Evolutionary conservation across 805 yeast species (phyloP), one percentile per base, ranked within the genome.

Genomic region (Kregervanrija fluxuum): DNA sequence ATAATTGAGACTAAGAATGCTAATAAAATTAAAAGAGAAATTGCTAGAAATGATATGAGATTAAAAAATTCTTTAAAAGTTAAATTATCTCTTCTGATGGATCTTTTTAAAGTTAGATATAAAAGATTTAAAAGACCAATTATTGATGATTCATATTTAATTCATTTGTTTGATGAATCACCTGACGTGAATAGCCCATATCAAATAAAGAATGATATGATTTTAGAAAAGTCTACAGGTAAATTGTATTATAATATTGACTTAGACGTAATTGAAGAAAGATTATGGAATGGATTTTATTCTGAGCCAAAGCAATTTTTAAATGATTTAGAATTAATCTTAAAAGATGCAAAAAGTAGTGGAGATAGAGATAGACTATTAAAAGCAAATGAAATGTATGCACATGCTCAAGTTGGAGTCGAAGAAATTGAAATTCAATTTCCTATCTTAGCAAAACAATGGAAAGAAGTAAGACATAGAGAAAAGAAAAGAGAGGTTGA

Each of bases 231-330:
- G 10, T 64, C 80, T 0, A 83, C 95, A 0, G 95, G 93, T 3
- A 77, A 76, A 45, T 73, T 70, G 51, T 91, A 72, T 57, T 75
- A 72, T 66, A 93, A 93, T 54, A 93, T 93, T 85, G 99, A 93
- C 57, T 68, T 93, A 44, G 99, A 93, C 57, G 82, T 89, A 13
- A 78, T 93, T 32, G 99, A 93, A 58, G 98, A 93, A 60, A 73
- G 99, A 47, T 65, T 93, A 44, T 93, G 99, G 99, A 93, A 93
- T 62, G 99, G 99, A 0, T 93, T 66, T 62, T 93, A 93, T 57
- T 82, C 87, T 34, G 96, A 89, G 55, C 97, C 98, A 11, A 82
- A 79, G 51, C 97, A 93, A 60, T 91, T 85, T 57, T 66, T 90
- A 54, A 78, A 75, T 52, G 99, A 93, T 59, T 75, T 93, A 37